These are phyloP conservation scores for Penicillium oxalicum DNA, from an alignment of 2,329 filamentous ascomycete species.

Conservation along the genomic window DNA sequence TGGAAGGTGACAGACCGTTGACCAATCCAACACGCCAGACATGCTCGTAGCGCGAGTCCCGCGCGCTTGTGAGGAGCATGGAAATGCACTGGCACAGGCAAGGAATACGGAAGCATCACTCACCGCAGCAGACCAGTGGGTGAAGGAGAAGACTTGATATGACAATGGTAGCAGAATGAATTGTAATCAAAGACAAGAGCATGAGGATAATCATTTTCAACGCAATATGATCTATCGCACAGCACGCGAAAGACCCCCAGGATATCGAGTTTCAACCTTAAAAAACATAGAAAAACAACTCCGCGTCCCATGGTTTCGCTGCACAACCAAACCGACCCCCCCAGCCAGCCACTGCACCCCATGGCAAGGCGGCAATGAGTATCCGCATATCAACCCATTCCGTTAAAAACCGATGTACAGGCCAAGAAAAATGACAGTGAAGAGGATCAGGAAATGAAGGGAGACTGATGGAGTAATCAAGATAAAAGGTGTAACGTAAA, in stretches of 20 bases:
- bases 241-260: slow-evolving; percentile 26
- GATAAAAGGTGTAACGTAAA: slow-evolving; percentile 23
- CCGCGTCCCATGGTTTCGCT: slow-evolving; percentile 36
- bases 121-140: no score
- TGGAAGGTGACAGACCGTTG: no score
- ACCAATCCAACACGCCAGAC: no score
- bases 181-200: slow-evolving; percentile 7
- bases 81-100: no score
- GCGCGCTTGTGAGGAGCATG: no score
- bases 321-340: slow-evolving; percentile 17
- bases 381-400: slow-evolving; percentile 27
- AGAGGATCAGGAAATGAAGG: slow-evolving; percentile 17
- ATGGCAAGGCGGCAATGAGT: slow-evolving; percentile 27
- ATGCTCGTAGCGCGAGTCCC: no score
- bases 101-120: no score
- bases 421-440: slow-evolving; percentile 17
- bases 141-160: no score
- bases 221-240: slow-evolving; percentile 29
- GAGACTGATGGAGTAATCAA: slow-evolving; percentile 4
- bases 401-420: slow-evolving; percentile 29
- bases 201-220: slow-evolving; percentile 21
- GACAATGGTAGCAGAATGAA: no score
- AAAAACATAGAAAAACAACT: slow-evolving; percentile 26
- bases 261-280: slow-evolving; percentile 20
- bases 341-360: slow-evolving; percentile 26